Evolutionary conservation across 805 yeast genomes (phyloP), one percentile per base, ranked within the genome.

Genomic region (Saturnispora galanensis): DNA sequence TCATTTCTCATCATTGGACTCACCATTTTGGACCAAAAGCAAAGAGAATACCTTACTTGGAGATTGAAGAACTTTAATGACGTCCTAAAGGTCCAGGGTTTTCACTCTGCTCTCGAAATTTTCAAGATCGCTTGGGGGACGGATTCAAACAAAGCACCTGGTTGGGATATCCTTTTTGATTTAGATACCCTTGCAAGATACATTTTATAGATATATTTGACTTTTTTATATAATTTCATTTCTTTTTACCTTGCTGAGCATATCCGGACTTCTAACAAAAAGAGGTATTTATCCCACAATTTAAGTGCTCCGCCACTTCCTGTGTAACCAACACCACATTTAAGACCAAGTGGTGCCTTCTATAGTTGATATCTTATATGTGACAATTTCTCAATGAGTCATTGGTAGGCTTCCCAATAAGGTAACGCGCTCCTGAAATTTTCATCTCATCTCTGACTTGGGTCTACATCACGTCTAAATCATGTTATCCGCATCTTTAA

Each of bases 1-100:
- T 47, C 56, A 3, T 28, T 55, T 6, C 44, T 50, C 5, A 50
- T 55, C 10, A 44, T 50, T 15, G 58, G 57, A 10, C 26, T 47
- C 6, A 50, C 49, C 8, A 46, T 50, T 2, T 32, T 46, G 2
- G 38, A 43, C 7, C 28, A 34, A 8, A 36, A 47, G 9, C 52
- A 56, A 12, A 40, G 41, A 31, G 50, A 48, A 6, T 56, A 50
- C 35, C 13, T 55, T 5, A 31, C 35, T 8, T 37, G 42, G 45
- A 50, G 56, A 21, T 17, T 49, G 8, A 26, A 33, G 4, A 35
- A 35, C 28, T 47, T 56, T 17, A 39, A 44, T 7, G 51, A 48
- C 13, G 49, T 38, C 3, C 36, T 48, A 6, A 47, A 46, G 30
- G 38, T 51, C 12, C 44, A 45, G 17, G 44, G 52, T 13, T 39